These are phyloP conservation scores for Xylariaceae sp. DNA, from an alignment of 2,329 filamentous ascomycete genomes.

Conservation along the genomic window DNA sequence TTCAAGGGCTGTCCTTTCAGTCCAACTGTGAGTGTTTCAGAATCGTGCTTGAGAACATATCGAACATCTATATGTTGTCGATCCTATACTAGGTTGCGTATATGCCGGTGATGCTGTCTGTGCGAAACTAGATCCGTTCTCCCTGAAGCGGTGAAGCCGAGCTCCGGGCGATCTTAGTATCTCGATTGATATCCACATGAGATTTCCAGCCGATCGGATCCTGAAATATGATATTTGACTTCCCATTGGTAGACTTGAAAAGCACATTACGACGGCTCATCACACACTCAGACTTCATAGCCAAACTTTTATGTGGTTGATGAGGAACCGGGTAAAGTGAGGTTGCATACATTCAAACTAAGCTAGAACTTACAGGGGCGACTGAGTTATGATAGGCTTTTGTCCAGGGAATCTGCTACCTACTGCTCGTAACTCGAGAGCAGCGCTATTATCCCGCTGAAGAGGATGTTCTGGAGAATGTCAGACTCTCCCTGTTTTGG, in stretches of 20 bases:
- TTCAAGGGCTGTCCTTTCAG: too few species aligned
- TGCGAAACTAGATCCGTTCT: constrained; percentile 18
- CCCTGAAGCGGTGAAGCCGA: constrained; percentile 19
- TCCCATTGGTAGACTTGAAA: background rate
- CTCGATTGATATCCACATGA: constrained; percentile 5
- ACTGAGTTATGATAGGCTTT: too few species aligned
- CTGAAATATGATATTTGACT: background rate
- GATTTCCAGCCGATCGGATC: constrained; percentile 1
- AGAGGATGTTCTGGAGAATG: constrained; percentile 7
- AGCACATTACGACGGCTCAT: background rate
- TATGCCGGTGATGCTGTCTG: constrained; percentile 9
- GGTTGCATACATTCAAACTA: background rate
- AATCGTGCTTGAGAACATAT: too few species aligned
- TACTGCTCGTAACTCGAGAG: too few species aligned
- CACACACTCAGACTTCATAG: too few species aligned
- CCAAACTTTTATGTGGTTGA: too few species aligned
- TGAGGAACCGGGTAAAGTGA: background rate
- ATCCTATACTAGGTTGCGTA: background rate
- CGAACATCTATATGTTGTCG: constrained; percentile 7
- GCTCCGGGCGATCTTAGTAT: constrained; percentile 11
- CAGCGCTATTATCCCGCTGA: too few species aligned
- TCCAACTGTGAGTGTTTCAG: too few species aligned
- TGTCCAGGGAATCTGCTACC: too few species aligned
- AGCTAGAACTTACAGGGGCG: too few species aligned
- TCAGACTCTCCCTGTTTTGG: constrained; percentile 13